Conservation (phyloP, 441 rosid species). For the Rhodomyrtus psidioides region DNA sequence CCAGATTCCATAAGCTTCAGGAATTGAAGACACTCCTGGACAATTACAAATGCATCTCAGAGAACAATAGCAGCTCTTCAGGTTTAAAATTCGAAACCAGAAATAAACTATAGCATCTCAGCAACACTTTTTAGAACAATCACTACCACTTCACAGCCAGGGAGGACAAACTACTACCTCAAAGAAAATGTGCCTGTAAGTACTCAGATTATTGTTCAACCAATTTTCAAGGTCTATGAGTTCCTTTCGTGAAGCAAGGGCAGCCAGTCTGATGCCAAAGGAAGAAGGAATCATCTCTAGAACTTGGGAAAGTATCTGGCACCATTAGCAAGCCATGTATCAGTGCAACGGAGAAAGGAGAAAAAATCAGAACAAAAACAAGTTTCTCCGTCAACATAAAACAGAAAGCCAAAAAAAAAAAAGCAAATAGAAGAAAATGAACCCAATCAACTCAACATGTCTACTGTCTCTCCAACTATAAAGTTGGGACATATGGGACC, state of each 20-base stretch:
- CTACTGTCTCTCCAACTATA: not conserved
- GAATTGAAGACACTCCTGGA: constrained; percentile 80
- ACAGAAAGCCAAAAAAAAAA: not conserved
- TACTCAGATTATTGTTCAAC: constrained; percentile 51
- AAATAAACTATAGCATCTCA: constrained; percentile 15
- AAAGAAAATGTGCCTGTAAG: constrained; percentile 64
- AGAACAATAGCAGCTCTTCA: not conserved
- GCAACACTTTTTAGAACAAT: not conserved
- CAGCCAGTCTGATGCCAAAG: constrained; percentile 67
- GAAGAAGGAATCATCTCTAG: constrained; percentile 73
- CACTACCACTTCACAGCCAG: not conserved
- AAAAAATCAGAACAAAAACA: not conserved
- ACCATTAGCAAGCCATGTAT: not conserved
- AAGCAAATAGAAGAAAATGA: not conserved
- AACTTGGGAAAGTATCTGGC: constrained; percentile 66
- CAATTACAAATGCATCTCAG: not conserved
- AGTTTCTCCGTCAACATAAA: not conserved
- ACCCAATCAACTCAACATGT: not conserved
- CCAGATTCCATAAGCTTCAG: constrained; percentile 68
- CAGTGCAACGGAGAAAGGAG: not conserved
- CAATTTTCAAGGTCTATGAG: constrained; percentile 81
- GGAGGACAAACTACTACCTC: constrained; percentile 37
- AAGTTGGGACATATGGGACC: not conserved
- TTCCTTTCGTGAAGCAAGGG: constrained; percentile 77
- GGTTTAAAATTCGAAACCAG: constrained; percentile 7